Evolutionary conservation across 1,284 basidiomycete species (phyloP).

Genomic region (Pterulicium gracile): DNA sequence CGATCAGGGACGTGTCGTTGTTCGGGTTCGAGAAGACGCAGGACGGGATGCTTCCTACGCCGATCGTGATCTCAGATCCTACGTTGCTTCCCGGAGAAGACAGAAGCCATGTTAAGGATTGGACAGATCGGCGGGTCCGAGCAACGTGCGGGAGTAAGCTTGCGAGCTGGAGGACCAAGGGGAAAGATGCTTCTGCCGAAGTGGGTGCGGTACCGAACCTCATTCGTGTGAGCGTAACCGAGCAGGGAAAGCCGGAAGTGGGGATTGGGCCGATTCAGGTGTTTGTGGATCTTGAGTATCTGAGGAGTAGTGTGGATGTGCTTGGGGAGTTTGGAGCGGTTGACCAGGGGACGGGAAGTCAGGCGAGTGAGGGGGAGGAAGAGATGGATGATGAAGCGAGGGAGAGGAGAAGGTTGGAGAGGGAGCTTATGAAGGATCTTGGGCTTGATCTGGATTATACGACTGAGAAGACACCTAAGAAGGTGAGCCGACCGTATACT

Average conservation of each 20-base stretch:
- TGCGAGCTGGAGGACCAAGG: constrained; percentile 48
- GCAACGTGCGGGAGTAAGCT: constrained; percentile 34
- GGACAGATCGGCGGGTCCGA: constrained; percentile 37
- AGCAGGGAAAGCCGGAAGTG: constrained; percentile 21
- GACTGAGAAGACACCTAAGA: constrained; percentile 11
- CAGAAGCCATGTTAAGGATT: constrained; percentile 53
- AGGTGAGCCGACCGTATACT: constrained; percentile 9
- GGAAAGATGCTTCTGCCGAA: constrained; percentile 12
- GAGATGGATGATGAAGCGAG: constrained; percentile 18
- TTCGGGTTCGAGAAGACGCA: constrained; percentile 30
- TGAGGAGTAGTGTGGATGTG: constrained; percentile 26
- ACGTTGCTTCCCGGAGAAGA: constrained; percentile 37
- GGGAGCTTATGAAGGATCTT: constrained; percentile 43
- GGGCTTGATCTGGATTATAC: constrained; percentile 38
- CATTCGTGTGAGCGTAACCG: constrained; percentile 2
- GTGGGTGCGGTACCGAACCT: constrained; percentile 5
- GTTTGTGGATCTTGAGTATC: constrained; percentile 58
- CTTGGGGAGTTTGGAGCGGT: constrained; percentile 19
- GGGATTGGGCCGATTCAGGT: constrained; percentile 54
- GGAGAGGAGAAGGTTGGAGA: constrained; percentile 33
- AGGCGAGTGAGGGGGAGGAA: constrained; percentile 13
- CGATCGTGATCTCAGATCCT: constrained; percentile 55
- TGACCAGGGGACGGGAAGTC: neutral
- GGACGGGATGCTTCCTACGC: constrained; percentile 28
- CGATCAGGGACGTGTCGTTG: constrained; percentile 39